Percentiles rank a stretch among this genome's conserved stretches.
Evolutionary conservation across 1,284 basidiomycete species (phyloP).

Genomic region (Cryptococcus sp.): DNA sequence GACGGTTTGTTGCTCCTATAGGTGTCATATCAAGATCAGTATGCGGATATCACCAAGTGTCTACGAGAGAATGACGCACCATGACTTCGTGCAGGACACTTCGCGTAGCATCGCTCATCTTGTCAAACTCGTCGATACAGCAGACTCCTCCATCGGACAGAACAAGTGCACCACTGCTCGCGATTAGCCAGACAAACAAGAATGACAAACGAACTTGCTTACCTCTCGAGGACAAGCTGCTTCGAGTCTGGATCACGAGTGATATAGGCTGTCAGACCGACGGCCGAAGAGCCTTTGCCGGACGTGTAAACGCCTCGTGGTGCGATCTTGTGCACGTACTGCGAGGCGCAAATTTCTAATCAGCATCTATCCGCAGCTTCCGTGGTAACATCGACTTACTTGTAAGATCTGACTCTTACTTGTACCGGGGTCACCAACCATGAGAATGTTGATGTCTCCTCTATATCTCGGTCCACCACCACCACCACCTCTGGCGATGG

Average conservation of each 20-base stretch:
- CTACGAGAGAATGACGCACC: constrained; percentile 60
- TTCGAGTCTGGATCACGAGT: constrained; percentile 97
- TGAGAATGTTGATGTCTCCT: constrained; percentile 95
- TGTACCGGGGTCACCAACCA: constrained; percentile 98
- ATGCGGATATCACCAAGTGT: not conserved
- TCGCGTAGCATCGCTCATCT: constrained; percentile 96
- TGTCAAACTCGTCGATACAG: constrained; percentile 99
- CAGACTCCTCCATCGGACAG: constrained; percentile 97
- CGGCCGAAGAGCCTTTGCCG: constrained; percentile 96
- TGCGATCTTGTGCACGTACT: constrained; percentile 99
- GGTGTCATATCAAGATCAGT: not conserved
- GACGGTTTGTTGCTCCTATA: constrained; percentile 97
- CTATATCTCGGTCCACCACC: constrained; percentile 93
- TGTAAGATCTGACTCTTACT: constrained; percentile 92
- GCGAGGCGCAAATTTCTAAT: not conserved
- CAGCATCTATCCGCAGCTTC: not conserved
- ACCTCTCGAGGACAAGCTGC: constrained; percentile 95
- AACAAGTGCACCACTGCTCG: constrained; percentile 83
- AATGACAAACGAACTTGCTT: constrained; percentile 15
- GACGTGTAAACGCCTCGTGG: constrained; percentile 96
- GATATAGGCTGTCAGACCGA: constrained; percentile 97
- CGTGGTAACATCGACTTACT: constrained; percentile 56
- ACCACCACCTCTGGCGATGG: constrained; percentile 85
- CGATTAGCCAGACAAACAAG: constrained; percentile 4
- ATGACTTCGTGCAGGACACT: constrained; percentile 99